A percentile compares a stretch with the other conserved stretches of the same genome.
phyloP scores from a whole-genome alignment of 768 basidiomycete species.

The Kwoniella botswanensis region DNA sequence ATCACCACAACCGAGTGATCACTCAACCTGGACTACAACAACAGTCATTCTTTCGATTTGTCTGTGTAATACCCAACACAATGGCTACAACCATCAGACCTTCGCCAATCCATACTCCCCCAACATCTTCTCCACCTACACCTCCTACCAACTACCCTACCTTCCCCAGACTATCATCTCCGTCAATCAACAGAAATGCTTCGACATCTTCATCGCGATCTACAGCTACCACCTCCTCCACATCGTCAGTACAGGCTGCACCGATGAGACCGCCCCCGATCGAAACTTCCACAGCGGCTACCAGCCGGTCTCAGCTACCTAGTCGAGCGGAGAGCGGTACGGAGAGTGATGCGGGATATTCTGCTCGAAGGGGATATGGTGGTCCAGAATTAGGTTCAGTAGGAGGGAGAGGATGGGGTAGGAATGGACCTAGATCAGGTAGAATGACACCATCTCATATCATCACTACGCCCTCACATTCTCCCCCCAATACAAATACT shows the following conservation, averaged over 20 bases:
- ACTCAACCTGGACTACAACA: background rate
- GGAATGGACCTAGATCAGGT: constrained; percentile 24
- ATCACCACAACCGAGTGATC: background rate
- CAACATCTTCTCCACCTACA: constrained; percentile 27
- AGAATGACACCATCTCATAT: constrained; percentile 17
- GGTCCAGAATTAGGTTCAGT: constrained; percentile 11
- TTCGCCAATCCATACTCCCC: constrained; percentile 32
- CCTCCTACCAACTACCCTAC: constrained; percentile 33
- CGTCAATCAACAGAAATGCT: constrained; percentile 43
- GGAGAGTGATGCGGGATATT: constrained; percentile 8
- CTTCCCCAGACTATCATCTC: constrained; percentile 32
- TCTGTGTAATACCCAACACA: background rate
- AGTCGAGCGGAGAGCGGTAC: constrained; percentile 22
- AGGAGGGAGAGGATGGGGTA: constrained; percentile 24
- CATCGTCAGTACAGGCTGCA: constrained; percentile 53
- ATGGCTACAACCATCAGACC: constrained; percentile 36
- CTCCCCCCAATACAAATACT: constrained; percentile 3
- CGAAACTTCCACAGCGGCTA: constrained; percentile 52
- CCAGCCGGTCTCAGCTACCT: constrained; percentile 23
- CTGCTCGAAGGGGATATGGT: constrained; percentile 4
- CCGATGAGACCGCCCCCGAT: constrained; percentile 55
- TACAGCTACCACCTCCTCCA: constrained; percentile 45
- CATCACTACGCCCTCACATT: constrained; percentile 17
- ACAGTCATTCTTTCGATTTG: background rate
- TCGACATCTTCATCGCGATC: constrained; percentile 52